phyloP scores from a whole-genome alignment of 2,329 filamentous ascomycete species.

The Fusarium tanahbumbuense region DNA sequence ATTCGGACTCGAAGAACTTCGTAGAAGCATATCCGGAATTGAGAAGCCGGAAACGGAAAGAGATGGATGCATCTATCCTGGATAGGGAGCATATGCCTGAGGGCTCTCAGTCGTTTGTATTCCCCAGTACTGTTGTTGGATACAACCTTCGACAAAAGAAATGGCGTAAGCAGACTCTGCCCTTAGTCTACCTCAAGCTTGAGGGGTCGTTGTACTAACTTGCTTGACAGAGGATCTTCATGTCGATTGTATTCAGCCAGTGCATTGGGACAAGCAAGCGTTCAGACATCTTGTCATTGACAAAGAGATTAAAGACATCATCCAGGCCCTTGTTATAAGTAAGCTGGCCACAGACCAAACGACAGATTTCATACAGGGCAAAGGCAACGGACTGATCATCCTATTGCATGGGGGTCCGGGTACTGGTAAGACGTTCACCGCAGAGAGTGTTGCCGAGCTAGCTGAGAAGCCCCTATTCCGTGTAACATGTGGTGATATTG shows the following conservation, averaged over 20 bases:
- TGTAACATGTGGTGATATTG: background rate
- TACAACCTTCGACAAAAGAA: constrained; percentile 7
- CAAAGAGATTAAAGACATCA: constrained; percentile 15
- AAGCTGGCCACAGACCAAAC: background rate
- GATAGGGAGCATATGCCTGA: background rate
- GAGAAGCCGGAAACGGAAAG: fast-evolving
- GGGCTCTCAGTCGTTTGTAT: background rate
- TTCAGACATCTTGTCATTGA: constrained; percentile 27
- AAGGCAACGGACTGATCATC: constrained; percentile 49
- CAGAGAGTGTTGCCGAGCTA: constrained; percentile 38
- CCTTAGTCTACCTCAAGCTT: no score
- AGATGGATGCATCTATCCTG: no score
- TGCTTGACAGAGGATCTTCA: background rate
- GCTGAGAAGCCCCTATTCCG: constrained; percentile 33
- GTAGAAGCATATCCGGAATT: no score
- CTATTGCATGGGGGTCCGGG: constrained; percentile 50
- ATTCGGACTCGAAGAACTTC: no score
- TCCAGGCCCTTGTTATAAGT: constrained; percentile 13
- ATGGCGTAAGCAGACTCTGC: no score
- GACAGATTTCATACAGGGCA: constrained; percentile 50
- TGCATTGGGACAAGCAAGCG: constrained; percentile 27
- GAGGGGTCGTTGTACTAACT: no score
- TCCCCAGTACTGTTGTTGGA: background rate
- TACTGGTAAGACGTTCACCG: constrained; percentile 51
- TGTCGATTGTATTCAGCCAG: constrained; percentile 13